A percentile compares a stretch with the other conserved stretches of the same genome.
These are phyloP conservation scores for Prunus armeniaca DNA, from an alignment of 306 rosid genomes.

Conservation along the genomic window DNA sequence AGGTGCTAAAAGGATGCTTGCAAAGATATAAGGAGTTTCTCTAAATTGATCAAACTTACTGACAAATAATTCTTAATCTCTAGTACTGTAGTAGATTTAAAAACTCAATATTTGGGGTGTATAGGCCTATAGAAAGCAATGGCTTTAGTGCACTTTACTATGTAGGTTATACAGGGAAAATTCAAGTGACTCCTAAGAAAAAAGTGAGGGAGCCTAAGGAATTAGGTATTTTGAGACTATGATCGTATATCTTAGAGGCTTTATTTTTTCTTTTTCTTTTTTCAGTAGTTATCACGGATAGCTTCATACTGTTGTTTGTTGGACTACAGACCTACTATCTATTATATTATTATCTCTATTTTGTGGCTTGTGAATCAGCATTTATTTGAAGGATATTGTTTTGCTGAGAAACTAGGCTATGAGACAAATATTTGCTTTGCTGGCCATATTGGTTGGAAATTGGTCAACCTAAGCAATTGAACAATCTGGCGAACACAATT, in stretches of 20 bases:
- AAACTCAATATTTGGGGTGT: not conserved
- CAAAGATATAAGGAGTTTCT: not conserved
- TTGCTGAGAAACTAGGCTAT: not conserved
- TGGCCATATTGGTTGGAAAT: not conserved
- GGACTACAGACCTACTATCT: not conserved
- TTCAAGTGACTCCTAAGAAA: not conserved
- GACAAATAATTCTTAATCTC: not conserved
- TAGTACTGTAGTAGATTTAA: not conserved
- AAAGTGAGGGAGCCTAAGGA: not conserved
- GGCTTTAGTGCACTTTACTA: not conserved
- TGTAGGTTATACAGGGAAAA: not conserved
- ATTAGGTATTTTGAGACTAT: not conserved
- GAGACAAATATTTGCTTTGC: not conserved
- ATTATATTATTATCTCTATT: not conserved
- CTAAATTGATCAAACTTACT: not conserved
- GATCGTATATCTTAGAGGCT: not conserved
- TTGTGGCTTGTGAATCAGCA: constrained; percentile 1
- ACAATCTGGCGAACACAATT: not conserved
- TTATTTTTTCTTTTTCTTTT: not conserved
- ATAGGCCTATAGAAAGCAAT: not conserved
- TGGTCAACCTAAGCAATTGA: not conserved
- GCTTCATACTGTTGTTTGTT: constrained; percentile 5
- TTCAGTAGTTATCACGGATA: not conserved
- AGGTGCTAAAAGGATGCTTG: not conserved
- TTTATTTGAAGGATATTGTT: not conserved